These are phyloP conservation scores for Pyrenophora graminea DNA, from an alignment of 2,329 filamentous ascomycete species.

Conservation along the genomic window DNA sequence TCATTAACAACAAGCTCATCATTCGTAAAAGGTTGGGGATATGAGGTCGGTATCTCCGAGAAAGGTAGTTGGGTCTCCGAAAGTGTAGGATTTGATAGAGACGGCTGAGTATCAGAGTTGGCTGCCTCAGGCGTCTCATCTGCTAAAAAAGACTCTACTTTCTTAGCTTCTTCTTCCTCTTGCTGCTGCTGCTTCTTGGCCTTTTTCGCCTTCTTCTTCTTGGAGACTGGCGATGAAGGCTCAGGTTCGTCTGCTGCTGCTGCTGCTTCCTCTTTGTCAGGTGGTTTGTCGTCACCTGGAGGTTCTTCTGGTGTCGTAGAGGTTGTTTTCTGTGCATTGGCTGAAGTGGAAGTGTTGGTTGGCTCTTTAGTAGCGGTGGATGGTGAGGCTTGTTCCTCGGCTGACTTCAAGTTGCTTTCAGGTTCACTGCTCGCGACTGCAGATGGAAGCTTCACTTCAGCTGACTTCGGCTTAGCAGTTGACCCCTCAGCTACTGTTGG, in stretches of 20 bases:
- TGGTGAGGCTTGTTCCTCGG: neutral
- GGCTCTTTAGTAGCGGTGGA: neutral
- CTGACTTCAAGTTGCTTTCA: conserved; percentile 2
- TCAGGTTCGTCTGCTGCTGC: neutral
- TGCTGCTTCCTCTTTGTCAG: conserved; percentile 11
- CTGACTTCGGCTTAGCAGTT: neutral
- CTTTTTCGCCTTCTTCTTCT: conserved; percentile 36
- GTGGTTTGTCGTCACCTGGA: conserved; percentile 5
- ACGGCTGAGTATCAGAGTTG: conserved; percentile 40
- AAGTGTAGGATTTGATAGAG: conserved; percentile 33
- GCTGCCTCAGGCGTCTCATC: conserved; percentile 40
- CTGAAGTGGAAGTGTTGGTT: neutral
- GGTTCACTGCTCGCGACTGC: neutral
- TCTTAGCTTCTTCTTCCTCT: conserved; percentile 12
- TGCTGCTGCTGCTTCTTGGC: conserved; percentile 19
- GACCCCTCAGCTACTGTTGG: neutral
- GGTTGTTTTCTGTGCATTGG: conserved; percentile 1
- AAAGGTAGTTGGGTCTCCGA: conserved; percentile 36
- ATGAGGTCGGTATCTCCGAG: conserved; percentile 37
- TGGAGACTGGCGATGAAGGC: conserved; percentile 9
- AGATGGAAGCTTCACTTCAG: neutral
- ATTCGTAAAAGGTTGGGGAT: conserved; percentile 30
- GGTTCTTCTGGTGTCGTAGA: conserved; percentile 1
- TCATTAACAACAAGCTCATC: conserved; percentile 30
- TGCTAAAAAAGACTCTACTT: conserved; percentile 38